Conservation (phyloP, 768 basidiomycete species). For the Rhodotorula paludigena region DNA sequence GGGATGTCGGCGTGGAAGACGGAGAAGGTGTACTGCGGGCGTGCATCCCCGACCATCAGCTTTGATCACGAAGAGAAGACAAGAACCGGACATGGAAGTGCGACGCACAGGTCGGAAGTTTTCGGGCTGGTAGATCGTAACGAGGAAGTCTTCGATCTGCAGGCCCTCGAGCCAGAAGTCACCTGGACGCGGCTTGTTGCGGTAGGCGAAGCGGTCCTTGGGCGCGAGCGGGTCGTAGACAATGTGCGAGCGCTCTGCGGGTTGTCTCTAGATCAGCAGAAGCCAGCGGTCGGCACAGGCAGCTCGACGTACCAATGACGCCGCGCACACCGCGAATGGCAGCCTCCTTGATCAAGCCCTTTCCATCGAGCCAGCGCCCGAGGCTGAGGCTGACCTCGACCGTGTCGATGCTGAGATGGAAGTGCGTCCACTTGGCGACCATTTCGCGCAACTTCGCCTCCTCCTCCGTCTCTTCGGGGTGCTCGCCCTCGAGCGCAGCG, state of each 20-base stretch:
- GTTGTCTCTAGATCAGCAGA: not conserved
- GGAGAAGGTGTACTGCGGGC: conserved; percentile 62
- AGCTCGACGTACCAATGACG: conserved; percentile 62
- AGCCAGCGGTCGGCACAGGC: not conserved
- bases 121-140: conserved; percentile 90
- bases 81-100: no score
- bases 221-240: conserved; percentile 68
- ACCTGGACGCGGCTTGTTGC: conserved; percentile 66
- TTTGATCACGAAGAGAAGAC: conserved; percentile 22
- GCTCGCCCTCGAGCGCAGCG: conserved; percentile 5
- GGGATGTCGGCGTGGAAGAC: conserved; percentile 89
- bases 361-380: conserved; percentile 89
- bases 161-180: conserved; percentile 89
- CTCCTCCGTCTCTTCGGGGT: conserved; percentile 18
- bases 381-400: conserved; percentile 92
- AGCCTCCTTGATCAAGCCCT: conserved; percentile 84
- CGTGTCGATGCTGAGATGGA: conserved; percentile 87
- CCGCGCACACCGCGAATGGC: conserved; percentile 91
- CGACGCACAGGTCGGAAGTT: conserved; percentile 66
- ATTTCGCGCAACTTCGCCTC: conserved; percentile 31
- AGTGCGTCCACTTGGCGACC: conserved; percentile 71
- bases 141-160: conserved; percentile 82
- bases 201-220: conserved; percentile 71
- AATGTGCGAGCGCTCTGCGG: conserved; percentile 75
- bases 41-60: not conserved